These are phyloP conservation scores for Adansonia grandidieri DNA, from an alignment of 441 rosid species.

Conservation along the genomic window DNA sequence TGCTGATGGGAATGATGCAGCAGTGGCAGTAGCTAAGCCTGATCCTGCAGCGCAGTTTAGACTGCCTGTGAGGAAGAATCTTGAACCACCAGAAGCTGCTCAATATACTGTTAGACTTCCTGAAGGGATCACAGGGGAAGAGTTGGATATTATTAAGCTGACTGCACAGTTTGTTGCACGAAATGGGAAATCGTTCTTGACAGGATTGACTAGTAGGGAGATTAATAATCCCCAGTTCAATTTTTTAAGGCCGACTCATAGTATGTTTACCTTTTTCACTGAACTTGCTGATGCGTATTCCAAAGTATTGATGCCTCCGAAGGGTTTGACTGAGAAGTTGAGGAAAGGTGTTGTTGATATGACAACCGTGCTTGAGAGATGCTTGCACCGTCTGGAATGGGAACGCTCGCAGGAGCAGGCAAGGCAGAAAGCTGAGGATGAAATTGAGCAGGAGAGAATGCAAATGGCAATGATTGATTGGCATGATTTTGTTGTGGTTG, in stretches of 20 bases:
- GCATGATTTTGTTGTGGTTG: slow-evolving; percentile 97
- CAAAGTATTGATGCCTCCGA: slow-evolving; percentile 86
- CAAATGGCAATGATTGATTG: slow-evolving; percentile 99
- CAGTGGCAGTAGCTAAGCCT: slow-evolving; percentile 37
- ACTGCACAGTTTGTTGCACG: slow-evolving; percentile 97
- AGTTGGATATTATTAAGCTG: slow-evolving; percentile 88
- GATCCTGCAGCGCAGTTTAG: slow-evolving; percentile 73
- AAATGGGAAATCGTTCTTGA: slow-evolving; percentile 84
- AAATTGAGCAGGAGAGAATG: slow-evolving; percentile 89
- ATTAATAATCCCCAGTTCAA: slow-evolving; percentile 85
- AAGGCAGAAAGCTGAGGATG: slow-evolving; percentile 93
- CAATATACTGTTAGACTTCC: slow-evolving; percentile 88
- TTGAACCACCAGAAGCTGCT: slow-evolving; percentile 84
- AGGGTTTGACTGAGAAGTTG: slow-evolving; percentile 77
- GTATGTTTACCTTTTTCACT: slow-evolving; percentile 89
- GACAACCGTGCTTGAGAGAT: slow-evolving; percentile 86
- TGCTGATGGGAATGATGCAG: slow-evolving; percentile 41
- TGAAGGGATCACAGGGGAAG: slow-evolving; percentile 89
- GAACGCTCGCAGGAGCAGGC: slow-evolving; percentile 92
- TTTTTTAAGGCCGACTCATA: slow-evolving; percentile 93
- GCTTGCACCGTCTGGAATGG: slow-evolving; percentile 96
- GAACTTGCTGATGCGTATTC: slow-evolving; percentile 91
- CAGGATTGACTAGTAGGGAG: slow-evolving; percentile 82
- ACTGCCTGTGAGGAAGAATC: slow-evolving; percentile 58
- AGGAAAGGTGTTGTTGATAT: slow-evolving; percentile 63